These are phyloP conservation scores for Leishmania tarentolae DNA, from an alignment of 208 protist genomes.

Conservation along the genomic window DNA sequence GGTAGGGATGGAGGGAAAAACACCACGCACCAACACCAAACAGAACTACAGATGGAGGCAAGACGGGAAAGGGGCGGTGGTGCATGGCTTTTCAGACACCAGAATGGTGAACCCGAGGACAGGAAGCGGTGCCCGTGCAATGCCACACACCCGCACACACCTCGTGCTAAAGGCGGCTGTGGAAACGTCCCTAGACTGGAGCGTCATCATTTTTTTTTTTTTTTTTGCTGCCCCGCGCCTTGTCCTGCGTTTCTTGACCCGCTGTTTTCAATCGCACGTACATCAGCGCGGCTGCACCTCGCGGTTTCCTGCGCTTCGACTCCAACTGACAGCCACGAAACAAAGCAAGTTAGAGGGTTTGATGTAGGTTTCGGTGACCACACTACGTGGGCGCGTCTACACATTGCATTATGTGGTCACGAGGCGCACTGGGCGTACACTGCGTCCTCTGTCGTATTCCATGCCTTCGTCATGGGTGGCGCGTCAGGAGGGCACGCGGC, in stretches of 20 bases:
- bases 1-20: no score
- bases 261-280: not conserved
- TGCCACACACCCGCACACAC: not conserved
- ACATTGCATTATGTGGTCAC: not conserved
- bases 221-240: not conserved
- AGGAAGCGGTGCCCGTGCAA: not conserved
- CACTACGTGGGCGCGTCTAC: not conserved
- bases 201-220: not conserved
- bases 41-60: not conserved
- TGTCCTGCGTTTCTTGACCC: not conserved
- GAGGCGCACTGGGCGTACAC: not conserved
- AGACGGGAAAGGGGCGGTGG: not conserved
- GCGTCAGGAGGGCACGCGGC: not conserved
- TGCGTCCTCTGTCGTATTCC: not conserved
- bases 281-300: not conserved
- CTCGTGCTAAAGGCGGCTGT: not conserved
- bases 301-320: not conserved
- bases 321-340: not conserved
- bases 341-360: not conserved
- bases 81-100: not conserved
- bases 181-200: not conserved
- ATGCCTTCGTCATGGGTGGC: not conserved
- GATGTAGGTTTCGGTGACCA: not conserved
- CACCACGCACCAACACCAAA: not conserved
- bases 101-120: not conserved